These are phyloP conservation scores for Verticillium klebahnii DNA, from an alignment of 2,329 filamentous ascomycete species.

Conservation along the genomic window DNA sequence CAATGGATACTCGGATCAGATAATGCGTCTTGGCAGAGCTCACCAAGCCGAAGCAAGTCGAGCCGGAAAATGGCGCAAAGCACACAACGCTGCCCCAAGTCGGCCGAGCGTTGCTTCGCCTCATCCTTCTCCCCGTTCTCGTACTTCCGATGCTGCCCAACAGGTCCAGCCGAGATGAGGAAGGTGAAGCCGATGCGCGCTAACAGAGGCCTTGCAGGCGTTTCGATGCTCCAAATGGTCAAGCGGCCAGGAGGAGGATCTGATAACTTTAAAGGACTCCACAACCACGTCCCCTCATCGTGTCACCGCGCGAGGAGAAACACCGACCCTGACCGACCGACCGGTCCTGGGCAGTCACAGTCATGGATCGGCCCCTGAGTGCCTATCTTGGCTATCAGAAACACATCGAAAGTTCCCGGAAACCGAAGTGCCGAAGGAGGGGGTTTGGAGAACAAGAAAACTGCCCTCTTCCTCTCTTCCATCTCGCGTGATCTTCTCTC, in stretches of 20 bases:
- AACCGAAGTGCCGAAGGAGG: neutral
- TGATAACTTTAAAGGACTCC: constrained; percentile 15
- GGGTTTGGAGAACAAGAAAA: neutral
- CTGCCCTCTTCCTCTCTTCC: neutral
- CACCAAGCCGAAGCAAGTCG: neutral
- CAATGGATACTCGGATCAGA: constrained; percentile 9
- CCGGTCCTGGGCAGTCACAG: neutral
- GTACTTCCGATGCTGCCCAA: constrained; percentile 2
- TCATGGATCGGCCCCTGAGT: neutral
- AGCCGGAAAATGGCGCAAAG: constrained; percentile 12
- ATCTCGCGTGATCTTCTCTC: neutral
- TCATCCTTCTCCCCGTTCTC: constrained; percentile 3
- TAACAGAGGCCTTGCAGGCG: neutral
- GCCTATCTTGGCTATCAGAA: constrained; percentile 1
- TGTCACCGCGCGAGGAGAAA: neutral
- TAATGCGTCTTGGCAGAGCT: constrained; percentile 11
- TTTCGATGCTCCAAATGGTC: constrained; percentile 6
- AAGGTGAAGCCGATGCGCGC: constrained; percentile 1
- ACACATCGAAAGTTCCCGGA: neutral
- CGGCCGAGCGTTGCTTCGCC: constrained; percentile 3
- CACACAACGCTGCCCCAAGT: neutral
- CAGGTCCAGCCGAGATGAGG: constrained; percentile 1
- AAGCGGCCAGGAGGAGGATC: constrained; percentile 10
- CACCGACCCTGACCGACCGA: neutral
- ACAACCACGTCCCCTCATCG: constrained; percentile 5